Evolutionary conservation across 2,329 filamentous ascomycete genomes (phyloP).

Genomic region (Truncatella angustata): DNA sequence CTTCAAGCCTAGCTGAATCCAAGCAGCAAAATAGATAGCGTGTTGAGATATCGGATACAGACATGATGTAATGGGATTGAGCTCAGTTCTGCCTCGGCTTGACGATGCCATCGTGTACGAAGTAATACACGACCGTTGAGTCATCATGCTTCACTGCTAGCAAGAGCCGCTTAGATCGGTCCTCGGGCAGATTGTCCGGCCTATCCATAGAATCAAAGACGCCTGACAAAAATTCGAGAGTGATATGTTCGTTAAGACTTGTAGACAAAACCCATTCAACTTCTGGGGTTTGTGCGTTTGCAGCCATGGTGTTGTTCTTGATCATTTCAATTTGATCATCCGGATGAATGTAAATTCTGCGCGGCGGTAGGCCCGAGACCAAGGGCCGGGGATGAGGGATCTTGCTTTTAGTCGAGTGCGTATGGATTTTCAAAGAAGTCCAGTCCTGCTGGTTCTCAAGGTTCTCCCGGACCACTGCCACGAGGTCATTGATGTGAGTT

Average conservation of each 20-base stretch:
- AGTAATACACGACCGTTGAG: conserved; percentile 81
- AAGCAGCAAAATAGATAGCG: not conserved
- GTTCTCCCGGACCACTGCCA: conserved; percentile 65
- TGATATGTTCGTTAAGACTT: conserved; percentile 72
- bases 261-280: conserved; percentile 76
- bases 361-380: conserved; percentile 70
- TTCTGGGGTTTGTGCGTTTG: conserved; percentile 52
- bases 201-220: conserved; percentile 64
- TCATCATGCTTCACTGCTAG: conserved; percentile 75
- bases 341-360: conserved; percentile 73
- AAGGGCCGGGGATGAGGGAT: conserved; percentile 56
- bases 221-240: conserved; percentile 60
- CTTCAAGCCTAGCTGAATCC: conserved; percentile 49
- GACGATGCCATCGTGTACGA: conserved; percentile 82
- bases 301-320: conserved; percentile 54
- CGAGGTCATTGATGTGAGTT: conserved; percentile 39
- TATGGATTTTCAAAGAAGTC: conserved; percentile 58
- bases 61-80: not conserved
- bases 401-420: conserved; percentile 32
- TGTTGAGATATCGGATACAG: no score
- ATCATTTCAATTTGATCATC: conserved; percentile 77
- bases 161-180: conserved; percentile 65
- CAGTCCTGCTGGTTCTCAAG: conserved; percentile 75
- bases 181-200: conserved; percentile 40
- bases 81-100: conserved; percentile 78